A percentile compares a stretch with the other conserved stretches of the same genome.
phyloP scores from a whole-genome alignment of 208 protist species.

The Trypanosoma mega region DNA sequence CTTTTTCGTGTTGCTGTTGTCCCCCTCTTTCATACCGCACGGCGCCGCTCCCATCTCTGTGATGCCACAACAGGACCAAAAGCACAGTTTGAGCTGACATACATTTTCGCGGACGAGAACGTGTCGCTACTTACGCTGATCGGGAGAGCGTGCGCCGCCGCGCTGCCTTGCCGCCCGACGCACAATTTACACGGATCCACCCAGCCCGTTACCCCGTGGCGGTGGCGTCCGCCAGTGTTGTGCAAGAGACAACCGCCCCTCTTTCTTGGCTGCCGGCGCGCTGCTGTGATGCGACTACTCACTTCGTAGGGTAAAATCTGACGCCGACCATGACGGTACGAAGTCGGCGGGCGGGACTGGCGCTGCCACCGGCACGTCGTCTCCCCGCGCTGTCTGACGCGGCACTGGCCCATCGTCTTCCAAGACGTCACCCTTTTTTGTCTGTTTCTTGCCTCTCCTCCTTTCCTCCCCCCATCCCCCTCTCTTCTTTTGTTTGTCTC shows the following conservation, averaged over 20 bases:
- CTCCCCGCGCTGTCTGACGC: conserved; percentile 8
- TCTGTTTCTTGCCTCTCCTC: background rate
- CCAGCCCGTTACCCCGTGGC: conserved; percentile 4
- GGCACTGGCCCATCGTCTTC: too few species aligned
- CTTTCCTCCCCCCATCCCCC: background rate
- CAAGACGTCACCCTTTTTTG: background rate
- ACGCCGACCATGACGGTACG: conserved; percentile 26
- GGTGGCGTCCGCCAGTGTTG: conserved; percentile 25
- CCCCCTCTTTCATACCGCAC: too few species aligned
- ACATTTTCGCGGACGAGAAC: too few species aligned
- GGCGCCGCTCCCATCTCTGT: background rate
- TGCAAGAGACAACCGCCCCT: conserved; percentile 6
- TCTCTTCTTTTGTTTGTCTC: background rate
- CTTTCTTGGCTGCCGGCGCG: background rate
- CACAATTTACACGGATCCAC: conserved; percentile 25
- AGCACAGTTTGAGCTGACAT: too few species aligned
- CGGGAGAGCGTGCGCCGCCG: too few species aligned
- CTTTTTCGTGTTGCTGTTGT: background rate
- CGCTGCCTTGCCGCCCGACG: too few species aligned
- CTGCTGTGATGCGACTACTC: conserved; percentile 15
- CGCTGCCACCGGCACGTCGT: background rate
- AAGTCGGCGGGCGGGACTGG: conserved; percentile 3
- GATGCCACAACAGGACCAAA: too few species aligned
- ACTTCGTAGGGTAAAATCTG: conserved; percentile 69
- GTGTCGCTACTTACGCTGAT: conserved; percentile 15